Evolutionary conservation across 2,329 filamentous ascomycete species (phyloP), one percentile per base, ranked within the genome.

Genomic region (Fusarium algeriense): DNA sequence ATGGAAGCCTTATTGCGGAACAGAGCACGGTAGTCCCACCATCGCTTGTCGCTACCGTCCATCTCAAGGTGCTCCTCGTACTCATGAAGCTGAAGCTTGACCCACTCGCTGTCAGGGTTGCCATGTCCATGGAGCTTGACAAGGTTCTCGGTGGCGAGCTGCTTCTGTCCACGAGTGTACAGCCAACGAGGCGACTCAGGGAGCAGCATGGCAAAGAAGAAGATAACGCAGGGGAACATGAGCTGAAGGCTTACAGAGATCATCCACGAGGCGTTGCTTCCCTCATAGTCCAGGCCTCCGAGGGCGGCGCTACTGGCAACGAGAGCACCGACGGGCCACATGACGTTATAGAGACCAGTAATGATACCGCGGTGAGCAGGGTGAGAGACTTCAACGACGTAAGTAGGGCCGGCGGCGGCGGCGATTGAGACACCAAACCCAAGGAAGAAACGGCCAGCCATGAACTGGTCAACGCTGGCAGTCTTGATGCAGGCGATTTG

Each of bases 381-480:
- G 67, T 85, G 83, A 38, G 81, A 81, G 34, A 85, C 80, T 67
- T 86, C 85, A 14, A 85, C 80, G 35, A 85, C 83, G 67, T 85
- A 85, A 60, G 83, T 82, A 9, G 84, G 85, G 2, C 83, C 84
- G 10, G 84, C 83, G 3, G 83, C 80, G 3, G 83, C 81, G 20
- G 82, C 83, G 58, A 86, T 83, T 23, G 81, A 80, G 56, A 86
- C 84, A 59, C 85, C 85, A 66, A 90, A 90, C 40, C 89, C 89
- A 3, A 91, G 84, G 40, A 90, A 79, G 79, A 91, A 90, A 8
- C 88, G 85, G 7, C 88, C 88, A 48, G 83, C 85, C 78, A 86
- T 84, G 73, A 86, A 87, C 53, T 85, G 83, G n/a, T 69, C 66
- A 6, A 71, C 63, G 8, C 49, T 72, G 12, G 59, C 77, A 59